A percentile compares a stretch with the other conserved stretches of the same genome.
These are phyloP conservation scores for Lentinula edodes DNA, from an alignment of 768 basidiomycete genomes.

Conservation along the genomic window DNA sequence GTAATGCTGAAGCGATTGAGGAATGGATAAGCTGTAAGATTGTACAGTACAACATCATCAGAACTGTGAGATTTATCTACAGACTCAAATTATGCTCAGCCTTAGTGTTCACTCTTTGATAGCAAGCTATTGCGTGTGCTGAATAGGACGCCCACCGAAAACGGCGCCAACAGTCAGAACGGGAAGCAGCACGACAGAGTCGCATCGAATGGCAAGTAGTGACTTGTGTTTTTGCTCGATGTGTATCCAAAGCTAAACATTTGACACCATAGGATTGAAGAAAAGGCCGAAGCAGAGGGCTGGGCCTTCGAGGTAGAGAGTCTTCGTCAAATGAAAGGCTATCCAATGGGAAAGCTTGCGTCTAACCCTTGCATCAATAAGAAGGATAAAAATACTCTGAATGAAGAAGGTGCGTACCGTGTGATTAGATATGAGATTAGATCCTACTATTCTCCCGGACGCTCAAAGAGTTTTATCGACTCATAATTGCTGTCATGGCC, in stretches of 20 bases:
- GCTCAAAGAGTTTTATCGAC: no score
- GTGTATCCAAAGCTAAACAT: background rate
- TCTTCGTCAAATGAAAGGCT: background rate
- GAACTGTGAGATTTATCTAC: no score
- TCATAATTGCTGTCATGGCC: no score
- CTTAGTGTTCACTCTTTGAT: no score
- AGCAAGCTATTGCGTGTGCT: no score
- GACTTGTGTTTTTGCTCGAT: no score
- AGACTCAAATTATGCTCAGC: no score
- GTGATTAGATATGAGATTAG: no score
- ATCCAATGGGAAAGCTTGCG: background rate
- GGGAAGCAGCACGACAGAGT: background rate
- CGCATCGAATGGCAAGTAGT: background rate
- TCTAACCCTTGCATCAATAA: background rate
- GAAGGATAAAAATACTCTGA: background rate
- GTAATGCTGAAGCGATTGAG: background rate
- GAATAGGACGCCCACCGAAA: no score
- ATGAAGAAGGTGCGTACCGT: background rate
- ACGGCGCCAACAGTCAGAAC: no score
- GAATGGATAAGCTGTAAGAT: background rate
- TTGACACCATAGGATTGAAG: background rate
- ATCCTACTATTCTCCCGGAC: no score
- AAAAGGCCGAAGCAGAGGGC: background rate
- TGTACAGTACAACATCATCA: no score
- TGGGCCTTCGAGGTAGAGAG: background rate